Evolutionary conservation across 768 basidiomycete genomes (phyloP).

Genomic region (Rhodosporidiobolus sp.): DNA sequence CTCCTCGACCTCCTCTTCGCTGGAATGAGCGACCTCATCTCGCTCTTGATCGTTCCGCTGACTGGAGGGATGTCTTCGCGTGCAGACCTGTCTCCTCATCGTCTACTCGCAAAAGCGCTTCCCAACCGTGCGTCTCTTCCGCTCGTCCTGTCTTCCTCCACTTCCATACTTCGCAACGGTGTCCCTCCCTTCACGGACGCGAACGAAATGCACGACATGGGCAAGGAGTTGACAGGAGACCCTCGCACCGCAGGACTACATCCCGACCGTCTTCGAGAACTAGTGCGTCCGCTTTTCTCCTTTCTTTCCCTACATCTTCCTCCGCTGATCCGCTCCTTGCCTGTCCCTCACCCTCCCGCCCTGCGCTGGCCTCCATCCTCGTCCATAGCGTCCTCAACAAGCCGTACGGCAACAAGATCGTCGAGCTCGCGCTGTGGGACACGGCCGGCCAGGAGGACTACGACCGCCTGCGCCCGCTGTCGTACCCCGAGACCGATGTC

Average conservation of each 20-base stretch:
- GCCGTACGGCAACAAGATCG: constrained; percentile 84
- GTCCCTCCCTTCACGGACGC: not conserved
- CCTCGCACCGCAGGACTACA: constrained; percentile 63
- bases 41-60: not conserved
- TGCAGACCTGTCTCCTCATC: constrained; percentile 79
- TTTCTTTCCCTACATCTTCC: not conserved
- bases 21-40: not conserved
- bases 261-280: constrained; percentile 92
- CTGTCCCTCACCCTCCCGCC: not conserved
- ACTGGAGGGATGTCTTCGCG: not conserved
- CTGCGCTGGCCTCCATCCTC: not conserved
- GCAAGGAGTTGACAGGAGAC: too few species aligned
- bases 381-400: constrained; percentile 78
- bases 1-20: not conserved
- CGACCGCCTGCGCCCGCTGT: constrained; percentile 92
- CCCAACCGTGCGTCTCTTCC: constrained; percentile 63
- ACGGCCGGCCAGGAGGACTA: constrained; percentile 99
- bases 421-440: constrained; percentile 99
- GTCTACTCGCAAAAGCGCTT: constrained; percentile 93
- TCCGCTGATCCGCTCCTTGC: too few species aligned
- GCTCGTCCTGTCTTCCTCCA: not conserved
- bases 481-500: constrained; percentile 96
- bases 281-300: constrained; percentile 50
- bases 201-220: too few species aligned
- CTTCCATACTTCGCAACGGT: not conserved